phyloP scores from a whole-genome alignment of 73 alveolate genomes.

The Breviolum minutum region DNA sequence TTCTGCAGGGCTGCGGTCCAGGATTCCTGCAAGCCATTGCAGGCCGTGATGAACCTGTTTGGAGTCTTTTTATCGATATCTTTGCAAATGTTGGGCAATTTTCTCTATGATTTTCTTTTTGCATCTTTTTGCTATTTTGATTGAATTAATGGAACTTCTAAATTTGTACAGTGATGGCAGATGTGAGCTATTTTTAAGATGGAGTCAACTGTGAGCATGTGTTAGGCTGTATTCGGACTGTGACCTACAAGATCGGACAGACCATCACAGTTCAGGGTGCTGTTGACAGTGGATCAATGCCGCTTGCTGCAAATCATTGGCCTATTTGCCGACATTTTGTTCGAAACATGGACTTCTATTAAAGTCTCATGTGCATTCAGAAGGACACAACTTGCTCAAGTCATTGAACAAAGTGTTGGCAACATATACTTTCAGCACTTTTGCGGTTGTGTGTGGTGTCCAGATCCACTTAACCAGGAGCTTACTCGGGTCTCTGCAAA shows the following conservation, averaged over 20 bases:
- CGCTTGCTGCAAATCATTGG: not conserved
- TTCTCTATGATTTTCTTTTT: not conserved
- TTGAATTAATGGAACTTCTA: not conserved
- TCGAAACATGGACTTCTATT: no score
- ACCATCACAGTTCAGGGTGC: conserved; percentile 95
- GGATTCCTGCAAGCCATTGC: conserved; percentile 91
- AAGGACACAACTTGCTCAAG: no score
- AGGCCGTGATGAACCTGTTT: not conserved
- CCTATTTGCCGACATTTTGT: no score
- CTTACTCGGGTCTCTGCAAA: not conserved
- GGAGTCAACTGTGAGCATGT: no score
- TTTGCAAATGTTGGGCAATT: not conserved
- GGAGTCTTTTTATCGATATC: not conserved
- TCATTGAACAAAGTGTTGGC: no score
- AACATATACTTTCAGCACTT: no score
- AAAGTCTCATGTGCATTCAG: no score
- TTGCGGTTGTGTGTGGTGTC: not conserved
- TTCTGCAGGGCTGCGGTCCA: conserved; percentile 85
- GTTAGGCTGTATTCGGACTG: conserved; percentile 89
- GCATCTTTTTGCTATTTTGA: no score
- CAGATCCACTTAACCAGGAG: not conserved
- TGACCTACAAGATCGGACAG: conserved; percentile 94
- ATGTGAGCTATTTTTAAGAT: not conserved
- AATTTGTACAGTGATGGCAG: not conserved
- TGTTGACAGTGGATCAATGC: conserved; percentile 79